Evolutionary conservation across 192 early-diverging fungal genomes (phyloP), one percentile per base, ranked within the genome.

Genomic region (Podila verticillata): DNA sequence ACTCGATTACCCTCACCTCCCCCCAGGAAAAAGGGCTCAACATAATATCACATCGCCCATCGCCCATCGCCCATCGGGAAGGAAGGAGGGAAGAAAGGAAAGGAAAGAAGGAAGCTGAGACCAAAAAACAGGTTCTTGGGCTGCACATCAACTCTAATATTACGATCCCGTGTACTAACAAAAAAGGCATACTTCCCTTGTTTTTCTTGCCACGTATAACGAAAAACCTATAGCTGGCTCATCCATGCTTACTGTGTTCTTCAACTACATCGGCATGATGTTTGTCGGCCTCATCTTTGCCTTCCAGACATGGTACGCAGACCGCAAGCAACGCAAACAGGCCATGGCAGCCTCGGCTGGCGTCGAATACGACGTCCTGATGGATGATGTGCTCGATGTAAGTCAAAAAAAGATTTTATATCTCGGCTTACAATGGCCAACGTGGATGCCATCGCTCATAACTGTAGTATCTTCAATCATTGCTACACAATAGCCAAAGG

Each of bases 231-330:
- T 59, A 79, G 75, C 75, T 12, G 75, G 75, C 22, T 54, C 69
- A 17, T 48, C 75, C 7, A 79, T 79, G 75, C 31, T 79, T 34
- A 72, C 68, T 10, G 75, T 79, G 28, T 79, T 79, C 69, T 72
- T 72, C 69, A 72, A 72, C 44, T 79, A 79, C 65, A 58, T 79
- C 34, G 75, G 75, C 3, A 79, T 79, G 75, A 72, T 79, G 51
- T 28, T 19, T 28, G 75, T 79, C 8, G 75, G 75, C 32, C 29
- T 79, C 49, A 63, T 79, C 13, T 79, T 67, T 67, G 62, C 66
- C 6, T 3, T 54, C 29, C 75, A 79, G 36, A 61, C 75, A 24
- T 79, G 75, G 75, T 63, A 57, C 19, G 59, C 63, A 4, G 67
- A 79, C 48, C 44, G 75, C 34, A 65, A 57, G 34, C 68, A 72